Conservation (phyloP, 1,284 basidiomycete genomes). For the Rhizoctonia solani region DNA sequence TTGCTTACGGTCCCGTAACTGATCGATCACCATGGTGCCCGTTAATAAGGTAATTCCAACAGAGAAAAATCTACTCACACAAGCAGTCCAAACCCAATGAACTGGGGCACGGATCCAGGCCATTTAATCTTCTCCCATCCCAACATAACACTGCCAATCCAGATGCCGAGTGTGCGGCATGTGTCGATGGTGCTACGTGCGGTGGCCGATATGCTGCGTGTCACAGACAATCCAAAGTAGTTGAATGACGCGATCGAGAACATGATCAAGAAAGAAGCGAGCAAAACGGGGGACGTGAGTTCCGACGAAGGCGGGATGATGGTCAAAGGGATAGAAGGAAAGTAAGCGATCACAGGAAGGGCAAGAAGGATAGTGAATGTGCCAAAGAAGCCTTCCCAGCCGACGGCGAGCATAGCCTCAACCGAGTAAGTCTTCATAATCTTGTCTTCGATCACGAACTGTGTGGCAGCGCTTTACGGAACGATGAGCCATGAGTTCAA, state of each 20-base stretch:
- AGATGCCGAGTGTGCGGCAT: slow-evolving; percentile 91
- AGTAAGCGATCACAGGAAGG: slow-evolving; percentile 70
- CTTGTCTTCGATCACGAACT: slow-evolving; percentile 95
- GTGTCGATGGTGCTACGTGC: slow-evolving; percentile 91
- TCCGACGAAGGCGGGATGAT: slow-evolving; percentile 79
- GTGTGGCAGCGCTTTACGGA: slow-evolving; percentile 73
- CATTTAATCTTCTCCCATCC: slow-evolving; percentile 91
- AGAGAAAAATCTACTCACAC: slow-evolving; percentile 64
- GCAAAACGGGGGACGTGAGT: slow-evolving; percentile 48
- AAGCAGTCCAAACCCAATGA: slow-evolving; percentile 84
- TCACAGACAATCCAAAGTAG: slow-evolving; percentile 91
- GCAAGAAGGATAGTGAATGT: slow-evolving; percentile 72
- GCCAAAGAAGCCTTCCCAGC: slow-evolving; percentile 93
- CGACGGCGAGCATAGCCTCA: slow-evolving; percentile 88
- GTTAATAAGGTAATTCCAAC: neutral
- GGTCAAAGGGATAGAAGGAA: slow-evolving; percentile 50
- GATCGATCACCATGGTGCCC: slow-evolving; percentile 21
- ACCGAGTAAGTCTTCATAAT: slow-evolving; percentile 87
- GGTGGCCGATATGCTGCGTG: slow-evolving; percentile 84
- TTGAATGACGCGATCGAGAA: slow-evolving; percentile 90
- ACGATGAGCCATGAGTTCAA: neutral
- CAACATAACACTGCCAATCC: slow-evolving; percentile 80
- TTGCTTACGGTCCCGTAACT: slow-evolving; percentile 42
- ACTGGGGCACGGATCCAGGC: slow-evolving; percentile 83
- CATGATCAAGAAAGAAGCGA: slow-evolving; percentile 65